These are phyloP conservation scores for Rubus idaeus DNA, from an alignment of 306 rosid genomes.

Conservation along the genomic window DNA sequence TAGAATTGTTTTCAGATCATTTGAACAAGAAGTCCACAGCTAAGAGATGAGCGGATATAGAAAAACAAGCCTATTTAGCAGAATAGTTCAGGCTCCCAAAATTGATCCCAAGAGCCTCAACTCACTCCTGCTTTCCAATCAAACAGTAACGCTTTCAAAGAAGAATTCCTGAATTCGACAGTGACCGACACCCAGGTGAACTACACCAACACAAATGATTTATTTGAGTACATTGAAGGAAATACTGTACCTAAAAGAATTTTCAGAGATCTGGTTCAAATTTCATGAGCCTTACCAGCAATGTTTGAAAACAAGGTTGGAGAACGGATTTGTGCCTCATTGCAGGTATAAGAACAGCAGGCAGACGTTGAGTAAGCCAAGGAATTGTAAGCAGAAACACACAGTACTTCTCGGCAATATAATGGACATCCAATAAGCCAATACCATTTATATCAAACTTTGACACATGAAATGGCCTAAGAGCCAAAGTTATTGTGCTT, in stretches of 20 bases:
- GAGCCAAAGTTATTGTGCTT: conserved; percentile 81
- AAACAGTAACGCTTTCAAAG: neutral
- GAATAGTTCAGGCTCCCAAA: neutral
- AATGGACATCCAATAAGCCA: conserved; percentile 44
- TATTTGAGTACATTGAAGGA: neutral
- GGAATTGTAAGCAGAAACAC: conserved; percentile 71
- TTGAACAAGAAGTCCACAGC: neutral
- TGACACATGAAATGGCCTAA: conserved; percentile 68
- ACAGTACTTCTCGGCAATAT: conserved; percentile 62
- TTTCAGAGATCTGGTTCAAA: conserved; percentile 18
- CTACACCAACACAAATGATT: neutral
- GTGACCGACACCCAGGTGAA: neutral
- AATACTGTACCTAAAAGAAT: neutral
- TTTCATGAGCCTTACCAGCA: conserved; percentile 72
- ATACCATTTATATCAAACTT: conserved; percentile 37
- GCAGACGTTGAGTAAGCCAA: conserved; percentile 67
- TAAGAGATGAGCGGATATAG: neutral
- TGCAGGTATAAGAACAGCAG: conserved; percentile 75
- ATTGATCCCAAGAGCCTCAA: neutral
- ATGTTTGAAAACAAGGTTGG: conserved; percentile 67
- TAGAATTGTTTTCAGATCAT: no score
- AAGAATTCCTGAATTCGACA: neutral
- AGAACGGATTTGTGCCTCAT: conserved; percentile 78
- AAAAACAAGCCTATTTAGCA: neutral
- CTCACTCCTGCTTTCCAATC: neutral